Percentiles rank a stretch among this genome's conserved stretches.
Conservation (phyloP, 768 basidiomycete genomes). For the Cyclocybe aegerita region DNA sequence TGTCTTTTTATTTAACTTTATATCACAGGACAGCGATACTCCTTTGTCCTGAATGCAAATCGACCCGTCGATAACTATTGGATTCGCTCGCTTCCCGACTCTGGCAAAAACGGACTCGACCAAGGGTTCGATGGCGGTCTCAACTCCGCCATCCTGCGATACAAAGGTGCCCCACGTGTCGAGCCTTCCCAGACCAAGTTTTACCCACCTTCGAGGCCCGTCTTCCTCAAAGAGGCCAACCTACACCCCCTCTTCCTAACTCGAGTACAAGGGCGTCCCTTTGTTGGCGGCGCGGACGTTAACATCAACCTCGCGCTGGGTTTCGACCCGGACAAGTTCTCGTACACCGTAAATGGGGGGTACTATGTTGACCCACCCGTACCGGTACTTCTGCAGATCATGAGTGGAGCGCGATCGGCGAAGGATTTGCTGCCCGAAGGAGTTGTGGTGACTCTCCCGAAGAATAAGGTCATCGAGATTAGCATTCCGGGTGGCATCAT, state of each 20-base stretch:
- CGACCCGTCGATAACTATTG: constrained; percentile 45
- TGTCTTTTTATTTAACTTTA: background rate
- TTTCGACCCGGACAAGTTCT: constrained; percentile 8
- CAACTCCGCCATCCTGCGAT: constrained; percentile 41
- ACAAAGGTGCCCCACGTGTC: constrained; percentile 26
- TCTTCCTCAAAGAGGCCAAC: too few species aligned
- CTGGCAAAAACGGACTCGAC: constrained; percentile 9
- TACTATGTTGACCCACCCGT: constrained; percentile 27
- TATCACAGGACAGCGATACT: constrained; percentile 34
- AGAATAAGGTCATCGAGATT: constrained; percentile 41
- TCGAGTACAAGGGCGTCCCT: background rate
- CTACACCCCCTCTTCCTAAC: background rate
- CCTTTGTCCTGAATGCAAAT: constrained; percentile 36
- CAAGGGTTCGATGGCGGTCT: constrained; percentile 26
- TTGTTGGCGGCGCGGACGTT: background rate
- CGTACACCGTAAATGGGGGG: constrained; percentile 31
- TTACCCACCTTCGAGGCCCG: too few species aligned
- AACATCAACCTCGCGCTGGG: constrained; percentile 1
- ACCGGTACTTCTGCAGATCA: constrained; percentile 43
- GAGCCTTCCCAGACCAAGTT: constrained; percentile 22
- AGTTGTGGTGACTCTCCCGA: constrained; percentile 35
- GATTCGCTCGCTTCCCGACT: constrained; percentile 28
- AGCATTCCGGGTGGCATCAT: constrained; percentile 26
- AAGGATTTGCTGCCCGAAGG: constrained; percentile 28
- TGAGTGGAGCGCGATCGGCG: constrained; percentile 38